A percentile compares a stretch with the other conserved stretches of the same genome.
Conservation (phyloP, 768 basidiomycete genomes). For the Zangia roseola region DNA sequence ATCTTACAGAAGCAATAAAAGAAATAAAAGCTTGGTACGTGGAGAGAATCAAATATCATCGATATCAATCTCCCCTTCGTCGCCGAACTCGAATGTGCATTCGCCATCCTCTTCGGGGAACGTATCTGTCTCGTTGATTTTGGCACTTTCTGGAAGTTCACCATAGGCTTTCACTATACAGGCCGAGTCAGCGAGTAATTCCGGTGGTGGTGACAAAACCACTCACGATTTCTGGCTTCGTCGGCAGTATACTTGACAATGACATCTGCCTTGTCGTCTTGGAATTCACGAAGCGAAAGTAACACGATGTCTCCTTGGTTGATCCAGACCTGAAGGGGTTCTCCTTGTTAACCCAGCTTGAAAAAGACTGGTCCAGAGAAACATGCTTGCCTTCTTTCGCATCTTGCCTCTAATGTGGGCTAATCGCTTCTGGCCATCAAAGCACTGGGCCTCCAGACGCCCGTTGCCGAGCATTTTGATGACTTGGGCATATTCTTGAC, state of each 20-base stretch:
- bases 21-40: slow-evolving; percentile 6
- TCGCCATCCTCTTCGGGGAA: slow-evolving; percentile 91
- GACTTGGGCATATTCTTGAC: slow-evolving; percentile 98
- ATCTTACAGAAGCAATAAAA: slow-evolving; percentile 18
- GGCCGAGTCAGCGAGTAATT: slow-evolving; percentile 9
- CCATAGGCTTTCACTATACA: slow-evolving; percentile 90
- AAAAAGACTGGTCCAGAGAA: background rate
- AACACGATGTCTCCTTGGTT: slow-evolving; percentile 97
- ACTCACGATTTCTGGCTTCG: slow-evolving; percentile 79
- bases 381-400: slow-evolving; percentile 86
- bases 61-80: slow-evolving; percentile 86
- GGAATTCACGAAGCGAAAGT: slow-evolving; percentile 95
- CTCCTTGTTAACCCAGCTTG: slow-evolving; percentile 5
- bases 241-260: slow-evolving; percentile 99
- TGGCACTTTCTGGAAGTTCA: slow-evolving; percentile 93
- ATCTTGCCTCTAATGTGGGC: slow-evolving; percentile 99
- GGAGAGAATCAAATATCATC: slow-evolving; percentile 68
- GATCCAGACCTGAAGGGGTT: slow-evolving; percentile 83
- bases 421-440: slow-evolving; percentile 96
- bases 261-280: slow-evolving; percentile 98
- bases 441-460: slow-evolving; percentile 92
- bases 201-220: background rate
- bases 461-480: slow-evolving; percentile 99
- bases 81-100: slow-evolving; percentile 87
- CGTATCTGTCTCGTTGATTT: slow-evolving; percentile 95